Conservation (phyloP, 805 yeast species). For the Yamadazyma tumulicola region DNA sequence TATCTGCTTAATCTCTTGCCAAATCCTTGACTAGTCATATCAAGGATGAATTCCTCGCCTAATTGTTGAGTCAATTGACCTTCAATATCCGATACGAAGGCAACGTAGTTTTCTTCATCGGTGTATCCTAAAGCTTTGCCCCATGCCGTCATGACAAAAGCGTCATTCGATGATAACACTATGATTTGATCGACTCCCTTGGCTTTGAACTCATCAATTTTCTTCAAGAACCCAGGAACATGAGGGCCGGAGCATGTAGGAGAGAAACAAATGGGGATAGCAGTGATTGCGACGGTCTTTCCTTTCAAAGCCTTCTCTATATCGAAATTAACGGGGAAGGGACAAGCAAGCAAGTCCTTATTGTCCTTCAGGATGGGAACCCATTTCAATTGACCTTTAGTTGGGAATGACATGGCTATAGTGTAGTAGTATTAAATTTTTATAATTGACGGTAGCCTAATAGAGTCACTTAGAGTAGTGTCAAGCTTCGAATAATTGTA, state of each 20-base stretch:
- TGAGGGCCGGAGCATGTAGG: conserved; percentile 48
- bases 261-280: conserved; percentile 87
- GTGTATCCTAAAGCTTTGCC: conserved; percentile 43
- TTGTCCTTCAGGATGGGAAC: conserved; percentile 39
- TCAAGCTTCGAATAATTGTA: too few species aligned
- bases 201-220: conserved; percentile 43
- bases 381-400: conserved; percentile 33
- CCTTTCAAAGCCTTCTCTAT: conserved; percentile 31
- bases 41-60: conserved; percentile 50
- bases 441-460: too few species aligned
- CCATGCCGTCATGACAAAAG: conserved; percentile 43
- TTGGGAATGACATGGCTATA: conserved; percentile 27
- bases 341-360: conserved; percentile 37
- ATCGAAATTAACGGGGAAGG: conserved; percentile 34
- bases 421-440: neutral
- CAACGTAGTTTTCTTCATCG: conserved; percentile 30
- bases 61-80: conserved; percentile 35
- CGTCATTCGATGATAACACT: conserved; percentile 40
- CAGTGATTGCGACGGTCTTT: conserved; percentile 63
- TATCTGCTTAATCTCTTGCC: conserved; percentile 52
- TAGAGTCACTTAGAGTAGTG: too few species aligned
- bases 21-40: conserved; percentile 41
- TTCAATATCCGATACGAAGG: conserved; percentile 39
- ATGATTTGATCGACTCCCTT: conserved; percentile 32
- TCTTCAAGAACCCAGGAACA: conserved; percentile 34